Conservation (phyloP, 305 asterid genomes). For the Solanum hybrid region DNA sequence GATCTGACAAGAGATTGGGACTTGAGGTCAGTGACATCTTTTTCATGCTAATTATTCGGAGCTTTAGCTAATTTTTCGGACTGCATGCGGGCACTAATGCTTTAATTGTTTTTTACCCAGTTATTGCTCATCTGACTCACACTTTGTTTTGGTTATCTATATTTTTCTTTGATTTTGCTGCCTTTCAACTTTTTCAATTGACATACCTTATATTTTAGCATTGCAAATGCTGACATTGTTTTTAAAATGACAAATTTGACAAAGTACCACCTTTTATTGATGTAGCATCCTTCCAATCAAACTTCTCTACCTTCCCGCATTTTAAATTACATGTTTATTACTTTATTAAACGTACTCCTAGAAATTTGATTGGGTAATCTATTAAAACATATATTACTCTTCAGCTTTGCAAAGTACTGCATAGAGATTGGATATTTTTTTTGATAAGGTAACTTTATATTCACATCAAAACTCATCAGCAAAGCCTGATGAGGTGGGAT, state of each 20-base stretch:
- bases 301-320: background rate
- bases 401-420: background rate
- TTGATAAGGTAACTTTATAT: no score
- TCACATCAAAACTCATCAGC: no score
- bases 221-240: background rate
- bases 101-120: slow-evolving; percentile 5
- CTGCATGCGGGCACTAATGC: background rate
- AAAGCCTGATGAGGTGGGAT: no score
- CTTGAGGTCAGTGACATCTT: slow-evolving; percentile 47
- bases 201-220: background rate
- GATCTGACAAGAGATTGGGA: slow-evolving; percentile 94
- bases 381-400: background rate
- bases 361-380: background rate
- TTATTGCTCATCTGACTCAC: background rate
- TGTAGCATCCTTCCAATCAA: background rate
- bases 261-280: background rate
- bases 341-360: background rate
- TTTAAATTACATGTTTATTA: background rate
- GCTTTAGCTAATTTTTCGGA: background rate
- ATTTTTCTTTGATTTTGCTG: background rate
- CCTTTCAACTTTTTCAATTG: background rate
- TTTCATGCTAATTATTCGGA: background rate
- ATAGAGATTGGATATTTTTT: background rate
- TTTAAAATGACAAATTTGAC: background rate
- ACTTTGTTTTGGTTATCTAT: background rate